Base-by-base conservation (phyloP, 345 rosid genomes). In the Sonneratia alba region DNA sequence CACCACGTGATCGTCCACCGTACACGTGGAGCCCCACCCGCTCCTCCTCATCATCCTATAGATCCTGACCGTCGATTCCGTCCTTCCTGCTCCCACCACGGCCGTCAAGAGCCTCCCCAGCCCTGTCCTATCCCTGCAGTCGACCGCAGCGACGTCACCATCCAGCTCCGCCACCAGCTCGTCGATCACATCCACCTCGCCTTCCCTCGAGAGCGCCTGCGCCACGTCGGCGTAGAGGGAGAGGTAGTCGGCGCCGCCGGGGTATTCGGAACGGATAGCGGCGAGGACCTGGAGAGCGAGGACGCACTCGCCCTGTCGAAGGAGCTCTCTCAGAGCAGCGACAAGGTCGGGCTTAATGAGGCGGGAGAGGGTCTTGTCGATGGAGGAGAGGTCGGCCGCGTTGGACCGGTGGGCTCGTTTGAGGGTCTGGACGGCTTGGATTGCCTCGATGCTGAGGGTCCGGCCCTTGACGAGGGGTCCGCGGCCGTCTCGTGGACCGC, bases 401-500 rank as follows among this genome's bases (percentile, higher is more conserved):
- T 81, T 79, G 13, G 82, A 64, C 38, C 78, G 79, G 56, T 77
- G 69, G 22, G 96, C 87, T 32, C 97, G 90, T 69, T 90, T 94
- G 22, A 89, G 88, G 75, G 91, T 77, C 70, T 94, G 98, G 71
- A 91, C 80, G 78, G 98, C 90, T 36, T 88, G 97, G 82, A 94
- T 94, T 57, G 98, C 96, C 83, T 94, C 97, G 2, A 81, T 79
- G 88, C 96, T 90, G 36, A 91, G 75, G 81, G 83, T 83, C 22
- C 96, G 84, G 70, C 97, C 98, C 83, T 86, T 91, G 40, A 91
- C 82, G 68, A 91, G 91, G 47, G 96, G 96, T 43, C 96, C 97
- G 8, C 93, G 97, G 73, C 87, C 85, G 81, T 78, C 85, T 0
- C 96, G 92, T 24, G 89, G 86, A 7, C 91, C 97, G 75, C 96